Conservation (phyloP, 1,284 basidiomycete species). For the Sporisorium exsertum region DNA sequence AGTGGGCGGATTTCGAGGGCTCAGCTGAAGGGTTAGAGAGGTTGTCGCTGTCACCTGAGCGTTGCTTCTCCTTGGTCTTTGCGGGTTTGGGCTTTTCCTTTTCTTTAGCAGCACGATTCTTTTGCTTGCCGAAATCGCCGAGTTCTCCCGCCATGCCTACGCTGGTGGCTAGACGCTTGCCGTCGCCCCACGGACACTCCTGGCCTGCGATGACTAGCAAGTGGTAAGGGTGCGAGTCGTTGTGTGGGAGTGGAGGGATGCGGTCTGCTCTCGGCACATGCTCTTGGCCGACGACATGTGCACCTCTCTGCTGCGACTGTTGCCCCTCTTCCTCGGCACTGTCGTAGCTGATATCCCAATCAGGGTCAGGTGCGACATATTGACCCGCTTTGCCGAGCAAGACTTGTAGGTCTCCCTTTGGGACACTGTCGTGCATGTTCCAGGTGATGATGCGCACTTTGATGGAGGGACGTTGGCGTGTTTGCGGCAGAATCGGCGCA, state of each 20-base stretch:
- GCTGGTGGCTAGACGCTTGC: slow-evolving; percentile 56
- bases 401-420: slow-evolving; percentile 80
- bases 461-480: slow-evolving; percentile 63
- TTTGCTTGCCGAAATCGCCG: slow-evolving; percentile 52
- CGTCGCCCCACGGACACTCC: slow-evolving; percentile 67
- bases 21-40: slow-evolving; percentile 1
- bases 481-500: background rate
- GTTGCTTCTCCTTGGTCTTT: slow-evolving; percentile 48
- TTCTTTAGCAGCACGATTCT: slow-evolving; percentile 41
- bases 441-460: slow-evolving; percentile 72
- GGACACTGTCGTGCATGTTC: slow-evolving; percentile 72
- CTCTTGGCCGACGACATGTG: slow-evolving; percentile 56
- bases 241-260: slow-evolving; percentile 59
- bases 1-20: slow-evolving; percentile 1
- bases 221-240: slow-evolving; percentile 79
- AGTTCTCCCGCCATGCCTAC: slow-evolving; percentile 64
- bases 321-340: slow-evolving; percentile 34
- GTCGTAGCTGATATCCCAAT: slow-evolving; percentile 55
- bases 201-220: slow-evolving; percentile 83
- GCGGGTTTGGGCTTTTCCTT: slow-evolving; percentile 41
- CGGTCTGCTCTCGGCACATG: slow-evolving; percentile 51
- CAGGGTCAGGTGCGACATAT: slow-evolving; percentile 70
- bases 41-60: slow-evolving; percentile 35
- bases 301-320: slow-evolving; percentile 17
- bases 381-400: slow-evolving; percentile 77